Evolutionary conservation across 192 early-diverging fungal species (phyloP).

Genomic region (Umbelopsis vinacea): DNA sequence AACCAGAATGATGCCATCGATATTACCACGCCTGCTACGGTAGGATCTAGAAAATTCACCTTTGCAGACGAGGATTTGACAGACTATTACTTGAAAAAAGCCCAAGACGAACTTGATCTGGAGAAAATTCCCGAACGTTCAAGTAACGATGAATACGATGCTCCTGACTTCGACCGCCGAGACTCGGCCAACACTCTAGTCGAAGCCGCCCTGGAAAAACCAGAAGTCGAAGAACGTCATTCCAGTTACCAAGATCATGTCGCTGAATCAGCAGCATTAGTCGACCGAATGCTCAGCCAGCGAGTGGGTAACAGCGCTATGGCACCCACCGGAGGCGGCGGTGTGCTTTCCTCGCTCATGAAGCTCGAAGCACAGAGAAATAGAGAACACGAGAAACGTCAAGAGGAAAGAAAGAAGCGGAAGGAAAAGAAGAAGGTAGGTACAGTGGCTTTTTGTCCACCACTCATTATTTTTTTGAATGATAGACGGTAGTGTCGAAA

Average conservation of each 20-base stretch:
- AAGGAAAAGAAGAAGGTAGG: conserved; percentile 19
- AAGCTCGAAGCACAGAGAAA: conserved; percentile 37
- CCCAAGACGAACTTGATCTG: neutral
- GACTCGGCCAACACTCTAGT: conserved; percentile 34
- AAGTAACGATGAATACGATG: neutral
- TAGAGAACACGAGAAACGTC: neutral
- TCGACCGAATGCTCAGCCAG: conserved; percentile 31
- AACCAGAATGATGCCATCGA: neutral
- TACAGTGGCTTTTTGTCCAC: neutral
- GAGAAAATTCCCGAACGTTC: neutral
- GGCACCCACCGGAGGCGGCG: conserved; percentile 20
- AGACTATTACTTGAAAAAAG: conserved; percentile 7
- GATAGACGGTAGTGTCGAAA: neutral
- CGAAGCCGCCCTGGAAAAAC: conserved; percentile 32
- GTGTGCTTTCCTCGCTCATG: conserved; percentile 37
- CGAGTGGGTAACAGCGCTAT: neutral
- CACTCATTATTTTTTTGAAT: neutral
- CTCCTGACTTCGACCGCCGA: neutral
- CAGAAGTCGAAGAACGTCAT: conserved; percentile 35
- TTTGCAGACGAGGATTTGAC: conserved; percentile 12
- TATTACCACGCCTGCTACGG: neutral
- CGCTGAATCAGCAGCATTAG: conserved; percentile 35
- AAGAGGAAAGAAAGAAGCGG: neutral
- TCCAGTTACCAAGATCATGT: conserved; percentile 36
- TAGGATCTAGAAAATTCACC: neutral